Evolutionary conservation across 768 basidiomycete genomes (phyloP).

Genomic region (Pulveroboletus sp.): DNA sequence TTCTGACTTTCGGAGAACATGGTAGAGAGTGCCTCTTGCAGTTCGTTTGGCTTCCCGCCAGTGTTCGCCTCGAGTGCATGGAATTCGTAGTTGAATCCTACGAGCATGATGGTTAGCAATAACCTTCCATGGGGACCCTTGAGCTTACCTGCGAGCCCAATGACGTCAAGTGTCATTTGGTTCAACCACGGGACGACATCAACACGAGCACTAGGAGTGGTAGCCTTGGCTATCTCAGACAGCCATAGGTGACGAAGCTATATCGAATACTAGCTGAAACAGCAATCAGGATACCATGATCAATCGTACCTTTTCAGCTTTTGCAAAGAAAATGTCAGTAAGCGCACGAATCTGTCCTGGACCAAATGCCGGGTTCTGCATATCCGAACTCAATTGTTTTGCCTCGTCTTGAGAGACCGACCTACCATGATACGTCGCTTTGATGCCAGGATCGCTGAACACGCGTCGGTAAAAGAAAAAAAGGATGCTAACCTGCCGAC

Average conservation of each 20-base stretch:
- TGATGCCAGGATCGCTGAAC: too few relatives aligned
- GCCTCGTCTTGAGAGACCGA: too few relatives aligned
- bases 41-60: conserved; percentile 27
- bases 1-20: conserved; percentile 11
- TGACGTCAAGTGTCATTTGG: conserved; percentile 37
- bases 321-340: conserved; percentile 57
- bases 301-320: conserved; percentile 29
- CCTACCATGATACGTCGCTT: conserved; percentile 31
- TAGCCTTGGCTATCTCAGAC: conserved; percentile 28
- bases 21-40: conserved; percentile 31
- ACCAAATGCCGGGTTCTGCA: conserved; percentile 61
- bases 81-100: conserved; percentile 38
- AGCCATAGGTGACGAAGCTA: conserved; percentile 47
- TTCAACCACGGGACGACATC: conserved; percentile 34
- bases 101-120: too few relatives aligned
- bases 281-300: too few relatives aligned
- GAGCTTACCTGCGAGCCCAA: conserved; percentile 36
- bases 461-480: too few relatives aligned
- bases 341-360: conserved; percentile 55
- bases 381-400: too few relatives aligned
- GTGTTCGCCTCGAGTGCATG: conserved; percentile 23
- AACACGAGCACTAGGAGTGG: conserved; percentile 18
- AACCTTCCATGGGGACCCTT: too few relatives aligned
- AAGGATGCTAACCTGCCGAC: conserved; percentile 30
- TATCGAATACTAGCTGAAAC: too few relatives aligned